Percentiles rank a stretch among this genome's conserved stretches.
These are phyloP conservation scores for Fusarium haematococcum DNA, from an alignment of 2,329 filamentous ascomycete genomes.

Conservation along the genomic window DNA sequence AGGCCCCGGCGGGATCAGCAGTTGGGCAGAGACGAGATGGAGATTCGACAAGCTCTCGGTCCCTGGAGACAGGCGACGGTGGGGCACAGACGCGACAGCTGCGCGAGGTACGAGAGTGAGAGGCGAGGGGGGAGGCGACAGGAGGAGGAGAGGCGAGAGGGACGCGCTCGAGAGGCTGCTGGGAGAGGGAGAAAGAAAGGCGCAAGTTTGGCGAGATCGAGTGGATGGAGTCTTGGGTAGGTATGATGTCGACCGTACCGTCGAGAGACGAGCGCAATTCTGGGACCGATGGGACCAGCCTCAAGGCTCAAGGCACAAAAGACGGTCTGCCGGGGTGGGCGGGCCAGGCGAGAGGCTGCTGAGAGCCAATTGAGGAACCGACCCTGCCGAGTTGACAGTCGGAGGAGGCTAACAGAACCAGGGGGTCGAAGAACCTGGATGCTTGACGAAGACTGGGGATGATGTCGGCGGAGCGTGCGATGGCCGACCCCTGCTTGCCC, in stretches of 20 bases:
- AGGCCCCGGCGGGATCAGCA: slow-evolving; percentile 47
- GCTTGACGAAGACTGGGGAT: slow-evolving; percentile 42
- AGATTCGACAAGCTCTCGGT: slow-evolving; percentile 43
- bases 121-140: slow-evolving; percentile 20
- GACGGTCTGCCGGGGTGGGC: slow-evolving; percentile 46
- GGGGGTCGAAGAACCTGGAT: slow-evolving; percentile 43
- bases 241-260: slow-evolving; percentile 44
- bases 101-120: slow-evolving; percentile 33
- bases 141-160: slow-evolving; percentile 16
- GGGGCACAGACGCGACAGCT: slow-evolving; percentile 41
- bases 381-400: slow-evolving; percentile 47
- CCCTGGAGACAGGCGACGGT: slow-evolving; percentile 40
- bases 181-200: slow-evolving; percentile 36
- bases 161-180: slow-evolving; percentile 29
- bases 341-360: slow-evolving; percentile 41
- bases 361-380: slow-evolving; percentile 45
- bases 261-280: slow-evolving; percentile 40
- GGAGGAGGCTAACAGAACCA: slow-evolving; percentile 44
- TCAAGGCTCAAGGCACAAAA: slow-evolving; percentile 43
- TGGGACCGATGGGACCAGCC: slow-evolving; percentile 36
- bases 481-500: slow-evolving; percentile 38
- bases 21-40: slow-evolving; percentile 47
- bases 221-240: slow-evolving; percentile 36
- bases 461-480: slow-evolving; percentile 37
- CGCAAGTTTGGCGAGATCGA: slow-evolving; percentile 39